Percentiles rank a stretch among this genome's conserved stretches.
These are phyloP conservation scores for Pezicula carpinea DNA, from an alignment of 2,329 filamentous ascomycete species.

Conservation along the genomic window DNA sequence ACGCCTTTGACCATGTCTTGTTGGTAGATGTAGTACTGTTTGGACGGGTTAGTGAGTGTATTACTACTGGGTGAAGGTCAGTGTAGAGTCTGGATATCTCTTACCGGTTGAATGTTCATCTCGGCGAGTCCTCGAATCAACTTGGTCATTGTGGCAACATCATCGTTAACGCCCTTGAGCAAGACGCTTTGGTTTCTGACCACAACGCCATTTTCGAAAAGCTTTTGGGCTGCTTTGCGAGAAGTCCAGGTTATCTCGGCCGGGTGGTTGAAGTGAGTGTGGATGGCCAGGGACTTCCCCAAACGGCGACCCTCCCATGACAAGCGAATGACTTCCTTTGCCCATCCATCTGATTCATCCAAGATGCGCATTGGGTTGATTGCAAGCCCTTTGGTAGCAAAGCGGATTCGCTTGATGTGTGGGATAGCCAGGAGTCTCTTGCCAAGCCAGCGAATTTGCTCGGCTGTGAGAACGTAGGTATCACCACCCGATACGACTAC, in stretches of 20 bases:
- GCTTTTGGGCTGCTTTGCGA: conserved; percentile 42
- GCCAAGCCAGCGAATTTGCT: conserved; percentile 49
- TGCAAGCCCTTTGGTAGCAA: conserved; percentile 58
- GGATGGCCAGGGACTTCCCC: conserved; percentile 56
- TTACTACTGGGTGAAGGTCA: background rate
- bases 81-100: conserved; percentile 21
- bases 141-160: conserved; percentile 44
- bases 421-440: conserved; percentile 50
- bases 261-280: conserved; percentile 63
- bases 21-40: conserved; percentile 61
- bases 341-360: conserved; percentile 49
- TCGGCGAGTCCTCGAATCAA: conserved; percentile 51
- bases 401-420: conserved; percentile 54
- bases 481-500: conserved; percentile 62
- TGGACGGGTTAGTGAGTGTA: background rate
- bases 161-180: conserved; percentile 55
- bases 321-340: conserved; percentile 45
- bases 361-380: conserved; percentile 53
- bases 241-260: conserved; percentile 59
- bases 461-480: conserved; percentile 50
- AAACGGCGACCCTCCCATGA: conserved; percentile 43
- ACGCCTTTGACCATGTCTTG: conserved; percentile 57
- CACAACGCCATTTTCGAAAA: conserved; percentile 46
- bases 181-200: conserved; percentile 59
- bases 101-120: conserved; percentile 52